Percentiles rank a stretch among this genome's conserved stretches.
These are phyloP conservation scores for Oryza nivara DNA, from an alignment of 176 grass and related monocot species.

Conservation along the genomic window DNA sequence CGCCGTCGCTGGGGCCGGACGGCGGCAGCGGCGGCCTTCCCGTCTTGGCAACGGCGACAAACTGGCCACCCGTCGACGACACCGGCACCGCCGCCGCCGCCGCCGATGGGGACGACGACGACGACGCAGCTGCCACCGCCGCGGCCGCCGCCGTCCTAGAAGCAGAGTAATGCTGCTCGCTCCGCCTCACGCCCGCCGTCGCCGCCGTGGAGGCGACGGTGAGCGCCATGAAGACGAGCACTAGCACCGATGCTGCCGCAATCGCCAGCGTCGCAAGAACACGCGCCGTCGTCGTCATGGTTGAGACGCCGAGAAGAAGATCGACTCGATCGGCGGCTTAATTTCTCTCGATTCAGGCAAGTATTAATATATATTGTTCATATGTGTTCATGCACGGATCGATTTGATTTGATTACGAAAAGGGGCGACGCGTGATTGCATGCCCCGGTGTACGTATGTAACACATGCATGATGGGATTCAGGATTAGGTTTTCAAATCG, in stretches of 20 bases:
- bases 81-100: not conserved
- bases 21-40: constrained; percentile 24
- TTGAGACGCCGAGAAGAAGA: not conserved
- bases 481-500: constrained; percentile 14
- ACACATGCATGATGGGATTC: not conserved
- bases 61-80: not conserved
- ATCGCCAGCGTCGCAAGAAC: not conserved
- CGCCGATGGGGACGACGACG: not conserved
- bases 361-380: not conserved
- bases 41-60: not conserved
- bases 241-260: not conserved
- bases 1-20: constrained; percentile 41
- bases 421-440: not conserved
- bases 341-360: not conserved
- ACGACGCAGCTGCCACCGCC: too few species aligned
- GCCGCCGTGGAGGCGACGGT: not conserved
- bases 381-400: not conserved
- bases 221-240: not conserved
- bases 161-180: not conserved
- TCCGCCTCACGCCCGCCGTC: not conserved
- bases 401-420: not conserved
- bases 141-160: too few species aligned
- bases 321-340: not conserved
- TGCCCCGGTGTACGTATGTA: not conserved
- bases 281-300: not conserved